These are phyloP conservation scores for Blastomyces silverae DNA, from an alignment of 2,329 filamentous ascomycete species.

Conservation along the genomic window DNA sequence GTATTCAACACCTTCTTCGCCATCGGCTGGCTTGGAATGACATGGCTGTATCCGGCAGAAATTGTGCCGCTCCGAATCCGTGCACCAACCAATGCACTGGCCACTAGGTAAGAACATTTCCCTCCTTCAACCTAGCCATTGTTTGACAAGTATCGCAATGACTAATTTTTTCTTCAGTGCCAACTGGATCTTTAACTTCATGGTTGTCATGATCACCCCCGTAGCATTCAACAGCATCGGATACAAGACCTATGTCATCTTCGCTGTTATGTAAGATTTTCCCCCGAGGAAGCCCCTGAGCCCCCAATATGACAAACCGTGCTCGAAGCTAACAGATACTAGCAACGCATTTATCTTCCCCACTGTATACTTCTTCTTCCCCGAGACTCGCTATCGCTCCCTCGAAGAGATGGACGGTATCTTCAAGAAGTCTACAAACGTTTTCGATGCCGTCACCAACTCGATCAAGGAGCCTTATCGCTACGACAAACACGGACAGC, in stretches of 20 bases:
- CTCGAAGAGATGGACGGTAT: constrained; percentile 39
- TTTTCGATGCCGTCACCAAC: constrained; percentile 22
- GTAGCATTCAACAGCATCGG: constrained; percentile 42
- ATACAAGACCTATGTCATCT: constrained; percentile 43
- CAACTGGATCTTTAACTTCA: constrained; percentile 37
- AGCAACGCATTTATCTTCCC: constrained; percentile 19
- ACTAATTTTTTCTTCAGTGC: constrained; percentile 18
- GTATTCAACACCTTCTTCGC: constrained; percentile 56
- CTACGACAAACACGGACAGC: constrained; percentile 13
- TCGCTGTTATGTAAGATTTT: constrained; percentile 35
- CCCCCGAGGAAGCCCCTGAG: too few species aligned
- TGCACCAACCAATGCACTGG: constrained; percentile 42
- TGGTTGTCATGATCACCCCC: constrained; percentile 35
- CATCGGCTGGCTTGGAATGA: constrained; percentile 53
- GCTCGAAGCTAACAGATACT: background rate
- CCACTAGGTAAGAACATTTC: constrained; percentile 40
- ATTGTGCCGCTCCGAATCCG: constrained; percentile 49
- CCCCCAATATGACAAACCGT: background rate
- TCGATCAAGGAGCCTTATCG: constrained; percentile 14
- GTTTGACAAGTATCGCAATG: constrained; percentile 38
- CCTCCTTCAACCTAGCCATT: background rate
- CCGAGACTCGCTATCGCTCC: constrained; percentile 35
- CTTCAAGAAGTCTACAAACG: constrained; percentile 30
- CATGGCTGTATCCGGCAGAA: constrained; percentile 56
- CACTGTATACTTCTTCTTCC: constrained; percentile 37